phyloP scores from a whole-genome alignment of 352 stramenopile species.

The Sclerospora graminicola region DNA sequence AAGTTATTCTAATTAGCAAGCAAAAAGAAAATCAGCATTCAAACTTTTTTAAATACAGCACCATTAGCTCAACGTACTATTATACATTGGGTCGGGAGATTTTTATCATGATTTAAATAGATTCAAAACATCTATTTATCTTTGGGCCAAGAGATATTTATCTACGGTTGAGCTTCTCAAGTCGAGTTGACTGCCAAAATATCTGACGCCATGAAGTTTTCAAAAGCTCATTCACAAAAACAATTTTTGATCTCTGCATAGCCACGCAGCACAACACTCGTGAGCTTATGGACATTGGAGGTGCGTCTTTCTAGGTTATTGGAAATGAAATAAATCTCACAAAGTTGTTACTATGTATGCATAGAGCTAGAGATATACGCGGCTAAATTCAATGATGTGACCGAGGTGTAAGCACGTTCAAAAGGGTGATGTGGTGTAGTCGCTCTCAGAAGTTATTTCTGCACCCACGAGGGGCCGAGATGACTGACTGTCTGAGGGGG shows the following conservation, averaged over 20 bases:
- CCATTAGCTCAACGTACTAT: too few species aligned
- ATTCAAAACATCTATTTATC: conserved; percentile 36
- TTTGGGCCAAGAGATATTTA: conserved; percentile 59
- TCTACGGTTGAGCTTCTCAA: conserved; percentile 27
- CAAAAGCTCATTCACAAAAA: conserved; percentile 44
- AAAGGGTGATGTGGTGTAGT: too few species aligned
- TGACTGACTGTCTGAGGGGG: too few species aligned
- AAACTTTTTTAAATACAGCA: too few species aligned
- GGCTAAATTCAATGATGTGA: conserved; percentile 40
- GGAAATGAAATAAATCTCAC: neutral
- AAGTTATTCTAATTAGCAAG: too few species aligned
- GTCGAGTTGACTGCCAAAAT: neutral
- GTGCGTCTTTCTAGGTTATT: conserved; percentile 12
- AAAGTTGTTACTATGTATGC: conserved; percentile 17
- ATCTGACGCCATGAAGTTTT: conserved; percentile 25
- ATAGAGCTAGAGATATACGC: conserved; percentile 56
- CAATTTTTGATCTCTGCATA: conserved; percentile 43
- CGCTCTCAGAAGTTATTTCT: too few species aligned
- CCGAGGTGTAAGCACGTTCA: too few species aligned
- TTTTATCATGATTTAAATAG: conserved; percentile 14
- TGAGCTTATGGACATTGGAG: conserved; percentile 47
- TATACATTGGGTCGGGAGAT: neutral
- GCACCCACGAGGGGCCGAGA: too few species aligned
- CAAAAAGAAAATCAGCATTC: too few species aligned
- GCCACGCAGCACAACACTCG: conserved; percentile 16